Conservation (phyloP, 495 filamentous ascomycete species). For the Penicillium atrosanguineum region DNA sequence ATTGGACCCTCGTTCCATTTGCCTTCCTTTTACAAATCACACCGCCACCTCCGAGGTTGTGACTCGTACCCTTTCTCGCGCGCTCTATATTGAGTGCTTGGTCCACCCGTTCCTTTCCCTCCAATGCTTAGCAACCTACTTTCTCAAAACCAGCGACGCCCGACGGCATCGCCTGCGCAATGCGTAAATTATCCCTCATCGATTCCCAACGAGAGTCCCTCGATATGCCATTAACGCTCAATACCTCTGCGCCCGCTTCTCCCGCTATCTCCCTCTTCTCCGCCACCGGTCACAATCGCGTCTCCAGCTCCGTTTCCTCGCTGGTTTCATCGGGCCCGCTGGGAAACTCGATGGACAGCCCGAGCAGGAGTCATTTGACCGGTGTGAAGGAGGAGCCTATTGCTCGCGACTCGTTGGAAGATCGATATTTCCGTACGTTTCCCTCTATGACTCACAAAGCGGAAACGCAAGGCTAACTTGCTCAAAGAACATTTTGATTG, state of each 20-base stretch:
- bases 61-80: neutral
- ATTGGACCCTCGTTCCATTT: neutral
- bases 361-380: constrained; percentile 46
- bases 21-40: constrained; percentile 12
- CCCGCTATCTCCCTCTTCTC: constrained; percentile 45
- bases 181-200: constrained; percentile 22
- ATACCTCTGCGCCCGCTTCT: constrained; percentile 44
- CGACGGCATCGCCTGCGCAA: constrained; percentile 16
- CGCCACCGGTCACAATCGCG: constrained; percentile 35
- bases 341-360: constrained; percentile 51
- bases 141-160: constrained; percentile 13
- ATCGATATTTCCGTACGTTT: constrained; percentile 46
- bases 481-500: constrained; percentile 39
- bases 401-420: constrained; percentile 42
- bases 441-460: constrained; percentile 7
- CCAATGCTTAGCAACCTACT: constrained; percentile 17
- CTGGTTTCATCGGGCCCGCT: constrained; percentile 51
- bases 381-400: constrained; percentile 54
- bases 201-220: constrained; percentile 21
- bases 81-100: constrained; percentile 12
- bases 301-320: constrained; percentile 61
- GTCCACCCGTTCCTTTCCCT: constrained; percentile 2
- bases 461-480: neutral
- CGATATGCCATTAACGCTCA: constrained; percentile 30
- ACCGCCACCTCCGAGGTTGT: constrained; percentile 16